phyloP scores from a whole-genome alignment of 2,329 filamentous ascomycete genomes.

The Stromatinia cepivora region DNA sequence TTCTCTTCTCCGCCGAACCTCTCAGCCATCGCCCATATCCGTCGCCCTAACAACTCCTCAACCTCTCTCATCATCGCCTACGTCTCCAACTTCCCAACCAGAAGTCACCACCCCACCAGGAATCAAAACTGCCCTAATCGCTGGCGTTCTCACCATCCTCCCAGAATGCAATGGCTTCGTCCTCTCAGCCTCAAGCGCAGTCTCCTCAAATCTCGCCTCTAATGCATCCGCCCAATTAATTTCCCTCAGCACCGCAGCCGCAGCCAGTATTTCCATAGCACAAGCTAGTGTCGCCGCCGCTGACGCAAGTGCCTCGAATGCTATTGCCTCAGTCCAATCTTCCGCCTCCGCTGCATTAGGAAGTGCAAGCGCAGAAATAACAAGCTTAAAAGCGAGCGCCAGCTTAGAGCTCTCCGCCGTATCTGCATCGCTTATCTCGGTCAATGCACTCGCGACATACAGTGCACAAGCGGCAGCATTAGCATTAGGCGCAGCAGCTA shows the following conservation, averaged over 20 bases:
- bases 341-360: constrained; percentile 8
- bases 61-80: background rate
- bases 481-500: background rate
- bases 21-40: background rate
- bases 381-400: background rate
- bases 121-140: background rate
- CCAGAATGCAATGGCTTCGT: constrained; percentile 5
- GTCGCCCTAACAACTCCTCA: background rate
- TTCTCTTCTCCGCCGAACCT: background rate
- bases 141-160: background rate
- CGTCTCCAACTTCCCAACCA: background rate
- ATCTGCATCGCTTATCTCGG: background rate
- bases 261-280: background rate
- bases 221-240: background rate
- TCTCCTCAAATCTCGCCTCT: background rate
- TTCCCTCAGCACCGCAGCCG: background rate
- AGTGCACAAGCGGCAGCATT: constrained; percentile 11
- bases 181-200: background rate
- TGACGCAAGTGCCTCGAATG: background rate
- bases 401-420: background rate
- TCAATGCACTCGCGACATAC: background rate
- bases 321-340: background rate
- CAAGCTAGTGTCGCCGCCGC: constrained; percentile 5
- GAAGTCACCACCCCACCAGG: constrained; percentile 1
- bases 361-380: background rate